Percentiles rank a stretch among this genome's conserved stretches.
phyloP scores from a whole-genome alignment of 768 basidiomycete species.

The Tylopilus balloui region DNA sequence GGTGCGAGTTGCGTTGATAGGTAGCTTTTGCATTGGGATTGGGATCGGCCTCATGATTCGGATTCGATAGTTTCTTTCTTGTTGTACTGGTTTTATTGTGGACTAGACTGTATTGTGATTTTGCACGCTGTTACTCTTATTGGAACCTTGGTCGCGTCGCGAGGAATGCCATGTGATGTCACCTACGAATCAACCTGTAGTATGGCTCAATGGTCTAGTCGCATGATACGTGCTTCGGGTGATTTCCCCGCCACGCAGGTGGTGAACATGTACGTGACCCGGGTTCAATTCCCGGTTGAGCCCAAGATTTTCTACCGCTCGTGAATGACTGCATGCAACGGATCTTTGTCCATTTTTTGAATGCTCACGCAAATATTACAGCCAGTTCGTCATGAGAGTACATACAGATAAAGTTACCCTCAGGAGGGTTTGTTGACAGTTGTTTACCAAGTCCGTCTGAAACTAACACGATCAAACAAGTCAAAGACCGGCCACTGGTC shows the following conservation, averaged over 20 bases:
- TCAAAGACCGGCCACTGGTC: not conserved
- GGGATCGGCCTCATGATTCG: slow-evolving; percentile 39
- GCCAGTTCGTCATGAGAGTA: not conserved
- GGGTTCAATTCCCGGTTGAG: slow-evolving; percentile 34
- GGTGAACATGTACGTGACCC: slow-evolving; percentile 35
- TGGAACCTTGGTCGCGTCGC: not conserved
- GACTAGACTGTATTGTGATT: not conserved
- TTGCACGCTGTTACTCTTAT: not conserved
- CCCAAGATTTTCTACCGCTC: slow-evolving; percentile 12
- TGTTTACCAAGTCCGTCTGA: slow-evolving; percentile 17
- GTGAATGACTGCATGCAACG: no score
- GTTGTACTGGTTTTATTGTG: not conserved
- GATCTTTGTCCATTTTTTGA: not conserved
- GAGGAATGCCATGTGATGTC: not conserved
- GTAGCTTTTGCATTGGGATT: slow-evolving; percentile 44
- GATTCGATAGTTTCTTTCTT: slow-evolving; percentile 19
- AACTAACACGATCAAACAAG: slow-evolving; percentile 15
- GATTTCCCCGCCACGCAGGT: slow-evolving; percentile 12
- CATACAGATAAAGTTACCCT: not conserved
- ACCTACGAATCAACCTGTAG: not conserved
- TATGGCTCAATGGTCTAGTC: slow-evolving; percentile 34
- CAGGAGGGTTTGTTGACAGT: slow-evolving; percentile 1
- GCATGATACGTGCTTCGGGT: slow-evolving; percentile 37
- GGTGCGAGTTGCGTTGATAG: slow-evolving; percentile 33
- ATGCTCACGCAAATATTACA: not conserved